Evolutionary conservation across 352 stramenopile species (phyloP), one percentile per base, ranked within the genome.

Genomic region (Plasmopara muralis): DNA sequence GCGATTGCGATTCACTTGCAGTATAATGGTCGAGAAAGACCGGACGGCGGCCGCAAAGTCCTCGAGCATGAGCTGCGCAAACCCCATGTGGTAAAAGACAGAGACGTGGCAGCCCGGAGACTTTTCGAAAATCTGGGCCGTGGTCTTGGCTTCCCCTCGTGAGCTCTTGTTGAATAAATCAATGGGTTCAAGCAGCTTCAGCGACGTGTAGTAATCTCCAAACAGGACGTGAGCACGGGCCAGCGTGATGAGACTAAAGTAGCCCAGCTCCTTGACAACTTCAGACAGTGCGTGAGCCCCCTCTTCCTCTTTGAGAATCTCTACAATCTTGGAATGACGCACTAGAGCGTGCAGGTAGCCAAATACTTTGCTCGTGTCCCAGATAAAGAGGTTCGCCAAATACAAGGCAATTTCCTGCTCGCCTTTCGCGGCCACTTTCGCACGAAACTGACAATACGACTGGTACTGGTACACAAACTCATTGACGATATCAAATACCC

Each of bases 381-480:
- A 99, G 38, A 97, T 97, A 60, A 95, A 87, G n/a, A 70, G 54
- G 63, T 95, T 80, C 59, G 86, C 68, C 43, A 78, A 60, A 60
- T 85, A 85, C 31, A 71, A 52, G 12, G 60, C 66, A 43, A 75
- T 72, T 58, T 89, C 74, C 25, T 60, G 53, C 55, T 93, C 75
- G 33, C 58, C 61, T 62, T 89, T 88, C 50, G 70, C 56, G 20
- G 64, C 62, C 66, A 87, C 53, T 73, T 94, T 90, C 31, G 85
- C 93, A 43, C 93, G 85, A 69, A 97, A 97, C 72, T 99, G 95
- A 70, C 91, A 98, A 67, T 98, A 98, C 53, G 89, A 95, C 75
- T 99, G 95, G 78, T 98, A 99, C 74, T 99, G 95, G 74, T 99
- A 99, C 1, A 99, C 88, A 62, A 99, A 99, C 77, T 99, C 97